These are phyloP conservation scores for Neurospora sublineolata DNA, from an alignment of 495 filamentous ascomycete species.

Conservation along the genomic window DNA sequence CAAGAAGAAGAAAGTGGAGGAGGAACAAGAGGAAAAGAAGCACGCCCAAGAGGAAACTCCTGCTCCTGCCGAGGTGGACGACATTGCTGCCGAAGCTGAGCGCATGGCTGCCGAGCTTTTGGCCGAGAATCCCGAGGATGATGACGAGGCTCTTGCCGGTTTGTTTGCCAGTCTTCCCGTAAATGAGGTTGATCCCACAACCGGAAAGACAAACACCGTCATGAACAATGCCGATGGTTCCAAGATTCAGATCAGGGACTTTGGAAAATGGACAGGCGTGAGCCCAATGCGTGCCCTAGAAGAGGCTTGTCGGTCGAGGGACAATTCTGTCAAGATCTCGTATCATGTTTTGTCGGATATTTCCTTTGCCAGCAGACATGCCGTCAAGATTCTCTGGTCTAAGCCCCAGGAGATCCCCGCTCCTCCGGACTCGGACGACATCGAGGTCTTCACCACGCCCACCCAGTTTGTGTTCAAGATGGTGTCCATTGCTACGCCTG, in stretches of 20 bases:
- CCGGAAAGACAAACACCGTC: constrained; percentile 40
- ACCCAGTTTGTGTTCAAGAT: constrained; percentile 51
- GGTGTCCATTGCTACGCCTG: constrained; percentile 62
- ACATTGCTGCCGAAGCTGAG: constrained; percentile 38
- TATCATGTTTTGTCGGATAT: constrained; percentile 59
- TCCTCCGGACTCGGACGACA: constrained; percentile 23
- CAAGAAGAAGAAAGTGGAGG: constrained; percentile 25
- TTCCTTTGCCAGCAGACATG: constrained; percentile 61
- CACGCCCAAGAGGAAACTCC: constrained; percentile 11
- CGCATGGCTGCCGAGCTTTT: constrained; percentile 40
- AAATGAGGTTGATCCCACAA: constrained; percentile 41
- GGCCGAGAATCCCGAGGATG: constrained; percentile 39
- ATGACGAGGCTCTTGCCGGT: constrained; percentile 42
- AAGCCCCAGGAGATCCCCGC: constrained; percentile 54
- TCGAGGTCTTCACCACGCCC: constrained; percentile 33
- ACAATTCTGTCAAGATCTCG: constrained; percentile 50
- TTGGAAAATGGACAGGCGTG: constrained; percentile 68
- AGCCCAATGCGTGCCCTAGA: constrained; percentile 64
- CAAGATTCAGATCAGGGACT: constrained; percentile 58
- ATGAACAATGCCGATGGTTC: constrained; percentile 38
- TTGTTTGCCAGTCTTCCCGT: constrained; percentile 62
- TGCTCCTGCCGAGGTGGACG: constrained; percentile 28
- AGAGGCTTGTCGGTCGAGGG: constrained; percentile 75
- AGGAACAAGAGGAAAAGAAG: constrained; percentile 16
- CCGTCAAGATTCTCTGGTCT: constrained; percentile 68